Base-by-base conservation (phyloP, 2,329 filamentous ascomycete species). In the Colletotrichum sp. region DNA sequence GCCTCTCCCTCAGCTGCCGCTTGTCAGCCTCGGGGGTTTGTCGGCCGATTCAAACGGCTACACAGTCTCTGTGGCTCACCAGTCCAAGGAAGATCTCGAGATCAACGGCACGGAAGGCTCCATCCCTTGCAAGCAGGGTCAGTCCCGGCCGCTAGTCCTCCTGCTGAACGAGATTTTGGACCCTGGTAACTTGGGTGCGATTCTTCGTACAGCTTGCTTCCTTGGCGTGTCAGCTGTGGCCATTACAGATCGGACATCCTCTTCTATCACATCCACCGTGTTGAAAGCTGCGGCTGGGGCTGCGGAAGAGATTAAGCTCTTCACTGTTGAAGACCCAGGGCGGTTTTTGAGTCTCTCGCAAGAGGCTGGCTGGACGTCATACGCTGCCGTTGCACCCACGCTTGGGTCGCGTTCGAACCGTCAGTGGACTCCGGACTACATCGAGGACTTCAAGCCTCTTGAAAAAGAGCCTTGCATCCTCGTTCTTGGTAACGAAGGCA, bases 211-310 rank as follows among this genome's bases (percentile, higher is more conserved):
- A 7, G 95, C 96, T 4, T 94, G 95, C 81, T 99, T 97, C 83
- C 91, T 99, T n/a, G 96, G 96, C 26, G 93, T 95, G 7, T 95
- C 96, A 71, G 96, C 95, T 6, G 91, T 99, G 24, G 92, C 92
- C 4, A 92, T 98, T 71, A 95, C 95, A 4, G 92, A 90, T 34
- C 91, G 92, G 75, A 93, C 92, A 80, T 95, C 94, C 18, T 94
- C 96, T 0, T 90, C 92, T 0, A 87, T 98, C 76, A 94, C 93
- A 9, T 90, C 95, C 0, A 91, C 96, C 10, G 93, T 95, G 0
- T 90, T 98, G 76, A 99, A 99, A 84, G 94, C 96, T 0, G 96
- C 96, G 1, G 93, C 95, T 0, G 97, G 97, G 9, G 96, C 96
- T 5, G 93, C 95, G 4, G 97, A 99, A 85, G 92, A 92, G 34